Evolutionary conservation across 345 rosid genomes (phyloP).

Genomic region (Brassica cretica): DNA sequence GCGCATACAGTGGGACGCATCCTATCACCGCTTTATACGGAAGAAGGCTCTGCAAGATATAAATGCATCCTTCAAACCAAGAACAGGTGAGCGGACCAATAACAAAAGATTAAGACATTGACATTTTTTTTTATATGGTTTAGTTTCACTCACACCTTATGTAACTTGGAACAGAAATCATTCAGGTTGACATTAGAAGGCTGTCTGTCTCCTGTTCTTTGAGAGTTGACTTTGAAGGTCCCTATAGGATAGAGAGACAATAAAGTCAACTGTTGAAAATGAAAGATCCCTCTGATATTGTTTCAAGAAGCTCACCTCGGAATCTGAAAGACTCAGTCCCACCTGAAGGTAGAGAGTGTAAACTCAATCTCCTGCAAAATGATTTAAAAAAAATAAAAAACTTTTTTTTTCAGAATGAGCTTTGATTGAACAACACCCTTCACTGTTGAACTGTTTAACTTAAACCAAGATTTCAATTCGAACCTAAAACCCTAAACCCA

Average conservation of each 20-base stretch:
- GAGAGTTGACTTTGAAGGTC: neutral
- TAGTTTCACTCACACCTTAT: neutral
- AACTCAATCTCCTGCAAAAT: slow-evolving; percentile 31
- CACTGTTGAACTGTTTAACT: neutral
- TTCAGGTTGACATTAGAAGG: neutral
- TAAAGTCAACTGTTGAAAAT: neutral
- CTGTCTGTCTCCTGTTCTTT: neutral
- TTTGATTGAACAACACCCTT: neutral
- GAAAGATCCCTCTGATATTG: neutral
- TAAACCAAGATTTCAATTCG: no score
- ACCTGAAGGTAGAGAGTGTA: slow-evolving; percentile 23
- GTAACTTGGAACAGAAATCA: neutral
- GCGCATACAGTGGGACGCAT: slow-evolving; percentile 47
- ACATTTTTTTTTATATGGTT: neutral
- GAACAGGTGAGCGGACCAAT: slow-evolving; percentile 8
- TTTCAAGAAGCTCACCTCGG: slow-evolving; percentile 18
- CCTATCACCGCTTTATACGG: slow-evolving; percentile 42
- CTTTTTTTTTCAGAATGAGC: neutral
- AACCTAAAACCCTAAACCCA: neutral
- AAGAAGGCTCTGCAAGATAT: slow-evolving; percentile 50
- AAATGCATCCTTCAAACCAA: slow-evolving; percentile 21
- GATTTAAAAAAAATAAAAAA: neutral
- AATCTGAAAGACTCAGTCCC: slow-evolving; percentile 28
- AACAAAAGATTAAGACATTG: neutral
- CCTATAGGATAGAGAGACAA: neutral